Conservation (phyloP, 495 filamentous ascomycete species). For the Hypoxylon trugodes region DNA sequence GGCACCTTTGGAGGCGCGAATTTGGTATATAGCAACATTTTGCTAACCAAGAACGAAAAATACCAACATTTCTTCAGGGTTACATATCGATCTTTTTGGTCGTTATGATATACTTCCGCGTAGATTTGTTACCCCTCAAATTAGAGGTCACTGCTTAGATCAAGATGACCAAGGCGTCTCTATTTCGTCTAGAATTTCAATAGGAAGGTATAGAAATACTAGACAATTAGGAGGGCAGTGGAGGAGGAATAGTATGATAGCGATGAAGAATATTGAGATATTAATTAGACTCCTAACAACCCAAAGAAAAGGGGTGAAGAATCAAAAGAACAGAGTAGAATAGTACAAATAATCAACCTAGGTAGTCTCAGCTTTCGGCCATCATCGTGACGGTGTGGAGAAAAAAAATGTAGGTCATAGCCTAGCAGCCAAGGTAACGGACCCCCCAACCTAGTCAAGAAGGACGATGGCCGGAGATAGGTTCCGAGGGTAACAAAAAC, state of each 20-base stretch:
- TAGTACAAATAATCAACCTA: constrained; percentile 1
- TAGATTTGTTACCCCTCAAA: constrained; percentile 23
- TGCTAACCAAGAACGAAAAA: constrained; percentile 22
- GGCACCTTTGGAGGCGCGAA: constrained; percentile 66
- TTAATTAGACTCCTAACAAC: constrained; percentile 10
- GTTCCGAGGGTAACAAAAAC: constrained; percentile 31
- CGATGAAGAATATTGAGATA: constrained; percentile 2
- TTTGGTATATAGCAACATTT: constrained; percentile 67
- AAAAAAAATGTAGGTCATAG: constrained; percentile 20
- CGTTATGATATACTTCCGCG: background rate
- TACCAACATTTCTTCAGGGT: constrained; percentile 8
- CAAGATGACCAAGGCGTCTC: constrained; percentile 4
- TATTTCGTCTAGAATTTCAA: constrained; percentile 8
- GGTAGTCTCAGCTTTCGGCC: constrained; percentile 23
- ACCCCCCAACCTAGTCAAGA: constrained; percentile 15
- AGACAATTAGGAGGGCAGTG: background rate
- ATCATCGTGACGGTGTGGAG: constrained; percentile 39
- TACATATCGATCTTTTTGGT: background rate
- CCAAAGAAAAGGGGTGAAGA: background rate
- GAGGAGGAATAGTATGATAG: background rate
- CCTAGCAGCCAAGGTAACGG: background rate
- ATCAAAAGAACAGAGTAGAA: constrained; percentile 15
- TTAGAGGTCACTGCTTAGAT: constrained; percentile 3
- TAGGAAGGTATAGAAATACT: background rate
- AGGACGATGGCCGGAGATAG: constrained; percentile 32